A percentile compares a stretch with the other conserved stretches of the same genome.
These are phyloP conservation scores for Rhizopogon rudus DNA, from an alignment of 768 basidiomycete genomes.

Conservation along the genomic window DNA sequence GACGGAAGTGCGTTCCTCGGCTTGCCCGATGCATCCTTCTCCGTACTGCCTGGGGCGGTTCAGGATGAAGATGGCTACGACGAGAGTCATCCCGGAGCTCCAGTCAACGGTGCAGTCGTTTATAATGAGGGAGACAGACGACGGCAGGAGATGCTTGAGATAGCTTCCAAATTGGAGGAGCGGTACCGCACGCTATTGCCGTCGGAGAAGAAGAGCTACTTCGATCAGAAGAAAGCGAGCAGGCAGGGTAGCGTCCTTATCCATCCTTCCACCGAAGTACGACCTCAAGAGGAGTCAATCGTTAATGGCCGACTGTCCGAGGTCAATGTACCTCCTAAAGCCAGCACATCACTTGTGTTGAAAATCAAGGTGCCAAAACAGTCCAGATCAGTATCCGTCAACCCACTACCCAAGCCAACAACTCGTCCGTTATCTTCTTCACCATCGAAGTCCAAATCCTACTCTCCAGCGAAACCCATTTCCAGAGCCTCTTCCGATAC, in stretches of 20 bases:
- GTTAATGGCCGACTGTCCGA: conserved; percentile 6
- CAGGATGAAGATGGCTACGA: conserved; percentile 24
- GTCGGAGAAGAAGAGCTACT: conserved; percentile 44
- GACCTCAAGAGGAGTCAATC: conserved; percentile 11
- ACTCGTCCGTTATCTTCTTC: conserved; percentile 1
- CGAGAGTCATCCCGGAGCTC: conserved; percentile 25
- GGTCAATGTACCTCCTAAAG: conserved; percentile 11
- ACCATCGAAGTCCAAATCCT: background rate
- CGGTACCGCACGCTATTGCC: conserved; percentile 75
- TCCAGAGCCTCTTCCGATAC: conserved; percentile 27
- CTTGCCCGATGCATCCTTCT: conserved; percentile 55
- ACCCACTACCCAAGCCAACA: conserved; percentile 13
- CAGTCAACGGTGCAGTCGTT: conserved; percentile 33
- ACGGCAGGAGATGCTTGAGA: conserved; percentile 66
- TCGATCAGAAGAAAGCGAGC: conserved; percentile 24
- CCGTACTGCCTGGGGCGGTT: conserved; percentile 23
- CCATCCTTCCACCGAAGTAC: conserved; percentile 11
- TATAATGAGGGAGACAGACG: conserved; percentile 69
- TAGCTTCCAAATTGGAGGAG: conserved; percentile 60
- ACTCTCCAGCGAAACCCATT: conserved; percentile 20
- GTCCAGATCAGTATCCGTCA: conserved; percentile 7
- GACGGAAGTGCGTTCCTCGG: conserved; percentile 64
- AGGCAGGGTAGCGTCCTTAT: conserved; percentile 10
- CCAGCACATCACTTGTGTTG: conserved; percentile 23
- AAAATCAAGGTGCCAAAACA: conserved; percentile 30